phyloP scores from a whole-genome alignment of 768 basidiomycete species.

The Flagelloscypha sp. region DNA sequence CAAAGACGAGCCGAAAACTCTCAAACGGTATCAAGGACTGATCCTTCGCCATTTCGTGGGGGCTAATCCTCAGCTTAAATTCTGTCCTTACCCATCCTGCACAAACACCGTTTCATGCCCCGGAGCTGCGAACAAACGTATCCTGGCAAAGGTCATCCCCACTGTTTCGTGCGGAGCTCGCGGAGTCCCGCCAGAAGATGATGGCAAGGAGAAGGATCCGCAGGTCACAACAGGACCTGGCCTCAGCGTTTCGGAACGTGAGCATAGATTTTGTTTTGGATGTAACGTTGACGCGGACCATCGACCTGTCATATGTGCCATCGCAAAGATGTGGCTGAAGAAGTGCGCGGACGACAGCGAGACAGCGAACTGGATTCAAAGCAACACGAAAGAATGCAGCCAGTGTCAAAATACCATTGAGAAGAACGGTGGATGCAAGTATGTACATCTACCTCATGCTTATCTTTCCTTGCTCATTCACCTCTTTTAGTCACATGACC shows the following conservation, averaged over 20 bases:
- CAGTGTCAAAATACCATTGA: conserved; percentile 97
- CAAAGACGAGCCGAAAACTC: conserved; percentile 41
- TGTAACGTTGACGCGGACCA: conserved; percentile 86
- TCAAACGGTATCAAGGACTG: conserved; percentile 76
- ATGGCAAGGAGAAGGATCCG: conserved; percentile 23
- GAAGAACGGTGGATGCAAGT: conserved; percentile 99
- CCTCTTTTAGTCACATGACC: conserved; percentile 88
- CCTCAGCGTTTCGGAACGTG: conserved; percentile 25
- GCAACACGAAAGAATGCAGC: conserved; percentile 96
- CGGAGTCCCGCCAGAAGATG: conserved; percentile 32
- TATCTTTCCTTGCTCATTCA: conserved; percentile 3
- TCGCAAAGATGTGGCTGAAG: conserved; percentile 90
- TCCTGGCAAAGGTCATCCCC: conserved; percentile 75
- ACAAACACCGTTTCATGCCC: conserved; percentile 90
- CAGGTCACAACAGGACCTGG: conserved; percentile 12
- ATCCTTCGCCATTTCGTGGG: conserved; percentile 86
- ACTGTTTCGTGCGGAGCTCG: conserved; percentile 78
- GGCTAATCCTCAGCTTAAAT: conserved; percentile 75
- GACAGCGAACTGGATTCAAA: conserved; percentile 99
- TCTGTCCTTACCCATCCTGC: conserved; percentile 93
- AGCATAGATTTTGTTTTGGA: conserved; percentile 91
- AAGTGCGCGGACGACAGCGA: conserved; percentile 98
- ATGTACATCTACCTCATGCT: conserved; percentile 23
- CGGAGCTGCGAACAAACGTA: conserved; percentile 64
- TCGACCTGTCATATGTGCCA: conserved; percentile 80